These are phyloP conservation scores for Lactifluus subvellereus DNA, from an alignment of 768 basidiomycete genomes.

Conservation along the genomic window DNA sequence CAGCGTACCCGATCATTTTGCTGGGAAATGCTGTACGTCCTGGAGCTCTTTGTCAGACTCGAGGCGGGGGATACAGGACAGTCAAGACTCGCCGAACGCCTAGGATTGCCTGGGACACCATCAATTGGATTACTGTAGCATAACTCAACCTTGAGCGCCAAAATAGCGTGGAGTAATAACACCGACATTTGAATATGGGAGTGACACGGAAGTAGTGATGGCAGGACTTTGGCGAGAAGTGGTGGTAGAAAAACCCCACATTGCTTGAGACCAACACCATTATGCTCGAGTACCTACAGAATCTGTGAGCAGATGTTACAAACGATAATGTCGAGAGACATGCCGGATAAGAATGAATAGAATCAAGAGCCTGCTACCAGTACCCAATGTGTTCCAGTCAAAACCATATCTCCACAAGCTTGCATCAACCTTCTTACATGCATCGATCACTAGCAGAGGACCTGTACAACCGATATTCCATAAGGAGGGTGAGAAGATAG, in stretches of 20 bases:
- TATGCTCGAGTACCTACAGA: slow-evolving; percentile 40
- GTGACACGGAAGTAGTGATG: slow-evolving; percentile 44
- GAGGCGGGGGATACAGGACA: not conserved
- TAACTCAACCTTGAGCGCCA: not conserved
- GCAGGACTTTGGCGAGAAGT: slow-evolving; percentile 46
- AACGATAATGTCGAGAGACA: not conserved
- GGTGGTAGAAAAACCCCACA: slow-evolving; percentile 50
- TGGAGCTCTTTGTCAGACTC: slow-evolving; percentile 26
- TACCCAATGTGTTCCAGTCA: not conserved
- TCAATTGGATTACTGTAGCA: slow-evolving; percentile 49
- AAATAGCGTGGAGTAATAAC: not conserved
- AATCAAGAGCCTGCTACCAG: not conserved
- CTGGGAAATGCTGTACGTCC: slow-evolving; percentile 52
- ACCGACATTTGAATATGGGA: slow-evolving; percentile 56
- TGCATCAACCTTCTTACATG: not conserved
- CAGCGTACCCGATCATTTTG: slow-evolving; percentile 39
- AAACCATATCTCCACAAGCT: not conserved
- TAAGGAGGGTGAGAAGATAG: slow-evolving; percentile 18
- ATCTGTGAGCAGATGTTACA: not conserved
- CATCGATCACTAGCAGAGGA: not conserved
- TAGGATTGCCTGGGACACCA: slow-evolving; percentile 60
- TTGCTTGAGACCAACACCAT: slow-evolving; percentile 45
- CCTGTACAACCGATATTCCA: slow-evolving; percentile 15
- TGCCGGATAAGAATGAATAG: slow-evolving; percentile 17
- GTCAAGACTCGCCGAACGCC: slow-evolving; percentile 44